These are phyloP conservation scores for Teunomyces atbi DNA, from an alignment of 805 yeast species.

Conservation along the genomic window DNA sequence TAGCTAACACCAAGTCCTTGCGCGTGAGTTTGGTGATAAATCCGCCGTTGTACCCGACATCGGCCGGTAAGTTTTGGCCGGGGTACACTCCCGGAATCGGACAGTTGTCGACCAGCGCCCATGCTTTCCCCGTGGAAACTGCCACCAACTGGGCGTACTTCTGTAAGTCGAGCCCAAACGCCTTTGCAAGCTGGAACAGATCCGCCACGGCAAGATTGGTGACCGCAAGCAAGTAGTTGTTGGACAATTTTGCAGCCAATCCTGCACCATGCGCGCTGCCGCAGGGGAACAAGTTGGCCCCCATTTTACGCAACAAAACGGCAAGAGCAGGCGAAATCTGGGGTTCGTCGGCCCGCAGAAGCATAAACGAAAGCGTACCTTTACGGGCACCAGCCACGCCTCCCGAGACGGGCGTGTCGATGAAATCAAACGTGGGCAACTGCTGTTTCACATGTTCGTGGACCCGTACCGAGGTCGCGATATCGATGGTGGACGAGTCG, in stretches of 20 bases:
- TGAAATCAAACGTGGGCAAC: slow-evolving; percentile 40
- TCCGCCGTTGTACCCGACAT: slow-evolving; percentile 46
- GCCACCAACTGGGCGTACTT: slow-evolving; percentile 49
- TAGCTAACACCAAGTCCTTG: slow-evolving; percentile 44
- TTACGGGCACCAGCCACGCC: slow-evolving; percentile 55
- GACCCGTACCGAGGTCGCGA: slow-evolving; percentile 43
- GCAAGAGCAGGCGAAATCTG: slow-evolving; percentile 31
- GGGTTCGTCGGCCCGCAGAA: slow-evolving; percentile 34
- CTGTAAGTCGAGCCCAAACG: slow-evolving; percentile 46
- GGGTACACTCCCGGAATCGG: slow-evolving; percentile 51
- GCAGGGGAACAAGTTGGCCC: slow-evolving; percentile 47
- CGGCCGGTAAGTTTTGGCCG: slow-evolving; percentile 42
- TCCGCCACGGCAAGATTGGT: slow-evolving; percentile 55
- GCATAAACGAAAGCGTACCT: slow-evolving; percentile 53
- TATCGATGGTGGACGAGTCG: slow-evolving; percentile 54
- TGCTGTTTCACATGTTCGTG: slow-evolving; percentile 32
- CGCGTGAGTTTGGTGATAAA: slow-evolving; percentile 47
- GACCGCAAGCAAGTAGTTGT: slow-evolving; percentile 52
- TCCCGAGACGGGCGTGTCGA: slow-evolving; percentile 58
- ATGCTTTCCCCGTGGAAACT: slow-evolving; percentile 51
- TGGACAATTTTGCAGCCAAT: slow-evolving; percentile 53
- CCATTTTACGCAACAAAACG: slow-evolving; percentile 41
- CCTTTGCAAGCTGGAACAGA: slow-evolving; percentile 51
- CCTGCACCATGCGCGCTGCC: slow-evolving; percentile 51
- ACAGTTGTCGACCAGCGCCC: slow-evolving; percentile 56